A percentile compares a stretch with the other conserved stretches of the same genome.
phyloP scores from a whole-genome alignment of 768 basidiomycete species.

The Mycena galopus region DNA sequence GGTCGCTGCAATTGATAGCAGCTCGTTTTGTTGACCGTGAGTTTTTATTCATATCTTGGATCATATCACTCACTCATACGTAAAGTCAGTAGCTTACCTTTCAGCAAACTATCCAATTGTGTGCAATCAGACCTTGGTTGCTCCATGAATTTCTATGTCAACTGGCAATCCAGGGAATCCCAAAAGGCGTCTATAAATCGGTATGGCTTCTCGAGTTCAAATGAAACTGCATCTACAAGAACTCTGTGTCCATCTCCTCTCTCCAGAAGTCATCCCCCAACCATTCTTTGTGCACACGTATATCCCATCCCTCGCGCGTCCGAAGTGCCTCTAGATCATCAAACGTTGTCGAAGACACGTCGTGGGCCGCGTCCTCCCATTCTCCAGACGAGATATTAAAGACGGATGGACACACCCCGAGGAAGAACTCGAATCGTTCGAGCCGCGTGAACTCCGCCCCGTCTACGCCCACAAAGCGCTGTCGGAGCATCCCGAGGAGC shows the following conservation, averaged over 20 bases:
- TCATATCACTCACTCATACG: too few relatives aligned
- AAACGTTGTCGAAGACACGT: background rate
- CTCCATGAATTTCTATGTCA: too few relatives aligned
- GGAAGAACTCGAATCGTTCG: background rate
- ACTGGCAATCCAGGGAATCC: too few relatives aligned
- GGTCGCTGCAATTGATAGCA: background rate
- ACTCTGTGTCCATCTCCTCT: background rate
- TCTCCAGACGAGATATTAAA: background rate
- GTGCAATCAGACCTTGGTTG: too few relatives aligned
- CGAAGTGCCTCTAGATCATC: background rate
- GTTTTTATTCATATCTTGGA: too few relatives aligned
- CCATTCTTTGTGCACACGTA: background rate
- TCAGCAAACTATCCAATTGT: too few relatives aligned
- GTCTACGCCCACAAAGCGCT: background rate
- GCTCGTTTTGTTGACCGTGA: too few relatives aligned
- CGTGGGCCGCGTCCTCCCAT: too few relatives aligned
- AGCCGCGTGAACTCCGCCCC: background rate
- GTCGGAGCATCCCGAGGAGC: constrained; percentile 2
- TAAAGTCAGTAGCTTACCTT: too few relatives aligned
- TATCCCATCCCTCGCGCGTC: background rate
- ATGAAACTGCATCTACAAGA: too few relatives aligned
- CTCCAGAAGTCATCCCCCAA: background rate
- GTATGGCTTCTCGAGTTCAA: too few relatives aligned
- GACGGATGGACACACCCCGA: background rate
- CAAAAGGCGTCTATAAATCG: too few relatives aligned